These are phyloP conservation scores for Omphalotus olearius DNA, from an alignment of 1,284 basidiomycete genomes.

Conservation along the genomic window DNA sequence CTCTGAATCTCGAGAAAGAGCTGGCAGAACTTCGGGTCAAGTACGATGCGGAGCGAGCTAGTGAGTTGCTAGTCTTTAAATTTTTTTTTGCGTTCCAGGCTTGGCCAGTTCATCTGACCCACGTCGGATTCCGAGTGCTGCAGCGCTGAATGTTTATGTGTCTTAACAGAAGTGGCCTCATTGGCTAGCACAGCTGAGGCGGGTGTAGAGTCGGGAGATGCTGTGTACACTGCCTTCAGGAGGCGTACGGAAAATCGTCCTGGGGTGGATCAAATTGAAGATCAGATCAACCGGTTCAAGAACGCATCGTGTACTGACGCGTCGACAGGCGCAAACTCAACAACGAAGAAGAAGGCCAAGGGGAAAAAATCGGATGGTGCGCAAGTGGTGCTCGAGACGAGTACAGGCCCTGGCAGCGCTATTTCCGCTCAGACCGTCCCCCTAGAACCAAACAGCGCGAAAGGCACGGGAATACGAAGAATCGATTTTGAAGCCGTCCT, in stretches of 20 bases:
- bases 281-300: not conserved
- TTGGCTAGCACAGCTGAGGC: not conserved
- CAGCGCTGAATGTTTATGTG: not conserved
- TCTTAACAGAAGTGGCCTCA: not conserved
- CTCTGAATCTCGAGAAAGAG: slow-evolving; percentile 41
- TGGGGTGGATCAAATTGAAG: not conserved
- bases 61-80: slow-evolving; percentile 25
- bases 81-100: not conserved
- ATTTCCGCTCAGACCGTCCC: not conserved
- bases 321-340: not conserved
- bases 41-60: slow-evolving; percentile 37
- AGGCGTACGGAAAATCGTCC: no score
- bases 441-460: not conserved
- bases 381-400: not conserved
- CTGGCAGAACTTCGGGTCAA: slow-evolving; percentile 32
- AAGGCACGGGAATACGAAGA: not conserved
- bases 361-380: not conserved
- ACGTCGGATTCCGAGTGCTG: not conserved
- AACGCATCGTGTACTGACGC: not conserved
- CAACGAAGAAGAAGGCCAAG: slow-evolving; percentile 9
- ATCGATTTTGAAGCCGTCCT: slow-evolving; percentile 2
- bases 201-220: not conserved
- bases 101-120: not conserved
- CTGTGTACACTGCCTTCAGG: not conserved
- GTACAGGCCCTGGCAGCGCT: no score